Conservation (phyloP, 352 stramenopile species). For the Bremia lactucae region DNA sequence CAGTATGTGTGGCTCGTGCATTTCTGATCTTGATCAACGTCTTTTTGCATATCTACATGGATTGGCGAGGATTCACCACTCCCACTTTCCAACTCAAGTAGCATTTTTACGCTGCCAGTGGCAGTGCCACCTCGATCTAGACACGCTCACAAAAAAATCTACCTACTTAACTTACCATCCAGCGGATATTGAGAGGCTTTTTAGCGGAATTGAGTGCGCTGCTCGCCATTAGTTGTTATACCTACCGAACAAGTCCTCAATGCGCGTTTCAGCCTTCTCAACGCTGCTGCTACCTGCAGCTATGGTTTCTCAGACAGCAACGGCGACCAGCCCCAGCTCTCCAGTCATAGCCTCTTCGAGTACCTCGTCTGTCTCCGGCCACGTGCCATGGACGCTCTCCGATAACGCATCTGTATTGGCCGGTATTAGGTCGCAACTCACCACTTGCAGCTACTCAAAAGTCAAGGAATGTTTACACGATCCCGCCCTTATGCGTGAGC, state of each 20-base stretch:
- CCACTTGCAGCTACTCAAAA: constrained; percentile 56
- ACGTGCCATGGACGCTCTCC: constrained; percentile 28
- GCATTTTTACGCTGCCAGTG: not conserved
- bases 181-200: constrained; percentile 4
- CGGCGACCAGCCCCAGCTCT: constrained; percentile 1
- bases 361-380: constrained; percentile 14
- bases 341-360: constrained; percentile 7
- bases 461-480: constrained; percentile 42
- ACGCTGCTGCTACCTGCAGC: constrained; percentile 13
- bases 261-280: constrained; percentile 6
- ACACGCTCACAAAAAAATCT: not conserved
- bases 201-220: constrained; percentile 3
- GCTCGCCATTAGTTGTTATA: constrained; percentile 5
- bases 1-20: too few relatives aligned
- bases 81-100: constrained; percentile 6
- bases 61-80: constrained; percentile 15
- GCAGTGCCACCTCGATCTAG: not conserved
- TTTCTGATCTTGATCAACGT: constrained; percentile 9
- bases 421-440: constrained; percentile 23
- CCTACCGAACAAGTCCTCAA: constrained; percentile 5
- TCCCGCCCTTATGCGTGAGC: constrained; percentile 18
- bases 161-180: constrained; percentile 12
- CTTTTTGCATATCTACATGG: constrained; percentile 4
- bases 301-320: constrained; percentile 4
- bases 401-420: constrained; percentile 29